Conservation (phyloP, 2,329 filamentous ascomycete species). For the Paraphoma sp. region DNA sequence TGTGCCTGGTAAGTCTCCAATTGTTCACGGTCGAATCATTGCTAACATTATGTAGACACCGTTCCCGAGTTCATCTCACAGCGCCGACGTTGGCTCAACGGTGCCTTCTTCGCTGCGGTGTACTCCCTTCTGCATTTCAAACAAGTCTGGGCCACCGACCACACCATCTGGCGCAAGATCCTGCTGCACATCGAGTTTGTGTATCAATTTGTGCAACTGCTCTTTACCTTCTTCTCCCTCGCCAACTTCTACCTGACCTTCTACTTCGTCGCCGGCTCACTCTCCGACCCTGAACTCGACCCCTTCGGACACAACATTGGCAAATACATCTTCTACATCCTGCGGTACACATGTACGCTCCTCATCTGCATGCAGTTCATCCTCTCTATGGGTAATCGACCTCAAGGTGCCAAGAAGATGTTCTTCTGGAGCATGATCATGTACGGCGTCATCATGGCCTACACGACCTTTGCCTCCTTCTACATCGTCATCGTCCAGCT, state of each 20-base stretch:
- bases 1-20: constrained; percentile 76
- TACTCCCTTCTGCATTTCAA: constrained; percentile 95
- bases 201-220: constrained; percentile 89
- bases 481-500: constrained; percentile 91
- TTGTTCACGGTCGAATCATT: neutral
- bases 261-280: constrained; percentile 93
- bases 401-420: constrained; percentile 90
- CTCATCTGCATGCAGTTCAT: constrained; percentile 97
- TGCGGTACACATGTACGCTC: constrained; percentile 85
- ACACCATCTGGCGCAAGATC: constrained; percentile 86
- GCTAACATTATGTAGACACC: constrained; percentile 63
- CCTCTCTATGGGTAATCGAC: constrained; percentile 91
- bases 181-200: constrained; percentile 93
- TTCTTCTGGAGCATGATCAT: constrained; percentile 87
- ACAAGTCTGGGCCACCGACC: constrained; percentile 92
- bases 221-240: constrained; percentile 98
- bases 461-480: constrained; percentile 87
- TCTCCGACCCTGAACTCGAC: constrained; percentile 79
- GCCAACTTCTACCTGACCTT: constrained; percentile 99
- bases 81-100: constrained; percentile 94
- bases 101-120: constrained; percentile 97
- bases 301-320: constrained; percentile 91
- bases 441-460: constrained; percentile 94
- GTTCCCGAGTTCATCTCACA: constrained; percentile 98
- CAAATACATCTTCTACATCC: constrained; percentile 81